Evolutionary conservation across 192 early-diverging fungal genomes (phyloP).

Genomic region (Entrophospora sp.): DNA sequence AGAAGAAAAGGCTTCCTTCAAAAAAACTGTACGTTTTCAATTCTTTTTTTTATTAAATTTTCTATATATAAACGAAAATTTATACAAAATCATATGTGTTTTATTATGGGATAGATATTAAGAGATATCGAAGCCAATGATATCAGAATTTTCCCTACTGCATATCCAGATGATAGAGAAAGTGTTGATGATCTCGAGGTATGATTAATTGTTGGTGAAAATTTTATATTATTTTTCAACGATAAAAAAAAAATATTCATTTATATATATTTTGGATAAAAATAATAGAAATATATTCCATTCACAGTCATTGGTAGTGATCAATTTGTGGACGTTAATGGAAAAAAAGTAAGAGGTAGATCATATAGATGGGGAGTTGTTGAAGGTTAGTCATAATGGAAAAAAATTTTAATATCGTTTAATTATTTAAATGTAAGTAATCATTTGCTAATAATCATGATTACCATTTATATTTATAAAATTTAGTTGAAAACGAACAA

Average conservation of each 20-base stretch:
- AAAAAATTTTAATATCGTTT: no score
- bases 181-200: constrained; percentile 53
- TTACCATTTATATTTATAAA: neutral
- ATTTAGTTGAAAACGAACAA: constrained; percentile 60
- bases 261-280: neutral
- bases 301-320: constrained; percentile 83
- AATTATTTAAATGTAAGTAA: no score
- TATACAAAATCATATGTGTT: neutral
- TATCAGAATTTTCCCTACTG: constrained; percentile 64
- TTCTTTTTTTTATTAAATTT: neutral
- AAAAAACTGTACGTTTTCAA: constrained; percentile 50
- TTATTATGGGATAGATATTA: constrained; percentile 36
- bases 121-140: constrained; percentile 54
- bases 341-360: constrained; percentile 59
- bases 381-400: constrained; percentile 52
- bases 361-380: constrained; percentile 74
- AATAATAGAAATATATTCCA: constrained; percentile 54
- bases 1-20: constrained; percentile 57
- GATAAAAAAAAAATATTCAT: neutral
- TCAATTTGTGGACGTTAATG: constrained; percentile 46
- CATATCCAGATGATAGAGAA: constrained; percentile 65
- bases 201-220: constrained; percentile 7
- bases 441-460: neutral
- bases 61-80: neutral
- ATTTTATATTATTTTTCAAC: no score